Evolutionary conservation across 176 grass and related monocot genomes (phyloP), one percentile per base, ranked within the genome.

Genomic region (Bromus sterilis): DNA sequence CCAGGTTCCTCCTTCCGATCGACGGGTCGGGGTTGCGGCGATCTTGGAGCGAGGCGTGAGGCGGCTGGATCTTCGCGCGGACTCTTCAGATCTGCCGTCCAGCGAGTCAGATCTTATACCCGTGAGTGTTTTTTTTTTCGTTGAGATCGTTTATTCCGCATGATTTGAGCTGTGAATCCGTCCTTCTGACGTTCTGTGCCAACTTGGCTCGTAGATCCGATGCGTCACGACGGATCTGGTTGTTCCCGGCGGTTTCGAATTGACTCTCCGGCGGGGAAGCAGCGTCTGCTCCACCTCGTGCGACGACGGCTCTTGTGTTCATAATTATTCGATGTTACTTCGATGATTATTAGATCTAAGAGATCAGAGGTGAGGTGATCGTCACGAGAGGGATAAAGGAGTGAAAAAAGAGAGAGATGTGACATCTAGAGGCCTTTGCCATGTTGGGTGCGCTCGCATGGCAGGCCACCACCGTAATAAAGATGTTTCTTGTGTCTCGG

Each of bases 401-500:
- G 58, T 29, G 3, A 28, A 30, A 56, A 76, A 43, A 55, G 44
- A 37, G 7, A n/a, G 40, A 66, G 76, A 26, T 91, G 71, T 82
- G 72, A 84, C 58, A 78, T 26, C 59, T 29, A 32, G 49, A 79
- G 90, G 83, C 83, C 87, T 92, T 92, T 92, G 90, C 80, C 90
- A 89, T 92, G 87, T 66, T 84, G 90, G 90, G 90, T 92, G 90
- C 87, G 90, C 90, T 92, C 90, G 84, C 87, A 89, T 92, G 90
- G 87, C 90, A 92, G 90, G 87, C 80, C 87, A 36, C 77, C 83
- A 73, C 62, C 48, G 14, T 85, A 93, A 89, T 89, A 93, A 89
- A 93, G 79, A 67, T 64, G 74, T 5, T 82, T 32, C 1, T 71
- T 62, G 75, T 74, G 76, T 78, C 55, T 6, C 18, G 73, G 57